Percentiles rank a stretch among this genome's conserved stretches.
Evolutionary conservation across 2,329 filamentous ascomycete species (phyloP).

Genomic region (Aureobasidium sp.): DNA sequence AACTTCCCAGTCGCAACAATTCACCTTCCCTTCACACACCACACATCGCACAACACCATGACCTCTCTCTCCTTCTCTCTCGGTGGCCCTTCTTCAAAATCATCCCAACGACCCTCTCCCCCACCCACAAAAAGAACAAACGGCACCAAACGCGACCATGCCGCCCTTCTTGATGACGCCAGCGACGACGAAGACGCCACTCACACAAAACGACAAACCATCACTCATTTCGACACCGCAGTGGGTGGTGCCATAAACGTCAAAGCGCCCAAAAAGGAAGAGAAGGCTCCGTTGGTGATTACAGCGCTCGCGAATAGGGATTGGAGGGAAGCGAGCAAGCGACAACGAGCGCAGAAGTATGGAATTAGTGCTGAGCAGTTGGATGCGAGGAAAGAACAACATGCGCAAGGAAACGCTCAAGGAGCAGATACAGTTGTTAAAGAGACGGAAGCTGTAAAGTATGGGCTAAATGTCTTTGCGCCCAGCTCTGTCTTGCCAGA

Average conservation of each 20-base stretch:
- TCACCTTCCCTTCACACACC: background rate
- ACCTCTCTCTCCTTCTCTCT: slow-evolving; percentile 8
- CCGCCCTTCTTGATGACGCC: slow-evolving; percentile 28
- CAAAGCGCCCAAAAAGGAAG: slow-evolving; percentile 23
- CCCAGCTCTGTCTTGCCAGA: slow-evolving; percentile 32
- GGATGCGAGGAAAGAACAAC: slow-evolving; percentile 13
- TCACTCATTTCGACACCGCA: slow-evolving; percentile 46
- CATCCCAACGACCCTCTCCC: background rate
- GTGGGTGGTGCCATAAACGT: slow-evolving; percentile 42
- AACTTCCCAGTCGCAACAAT: background rate
- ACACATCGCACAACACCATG: background rate
- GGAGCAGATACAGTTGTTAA: slow-evolving; percentile 20
- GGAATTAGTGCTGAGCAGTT: slow-evolving; percentile 50
- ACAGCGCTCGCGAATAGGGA: slow-evolving; percentile 50
- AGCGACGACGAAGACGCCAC: slow-evolving; percentile 53
- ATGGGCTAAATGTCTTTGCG: slow-evolving; percentile 30
- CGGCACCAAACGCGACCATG: slow-evolving; percentile 34
- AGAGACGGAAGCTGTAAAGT: slow-evolving; percentile 30
- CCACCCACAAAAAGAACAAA: background rate
- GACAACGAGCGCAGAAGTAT: slow-evolving; percentile 45
- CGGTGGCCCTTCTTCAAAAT: background rate
- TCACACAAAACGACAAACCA: slow-evolving; percentile 33
- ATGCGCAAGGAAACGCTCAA: background rate
- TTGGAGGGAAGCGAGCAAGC: slow-evolving; percentile 47
- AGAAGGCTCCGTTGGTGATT: slow-evolving; percentile 49